Evolutionary conservation across 2,329 filamentous ascomycete species (phyloP).

Genomic region (Dothiorella sarmentorum): DNA sequence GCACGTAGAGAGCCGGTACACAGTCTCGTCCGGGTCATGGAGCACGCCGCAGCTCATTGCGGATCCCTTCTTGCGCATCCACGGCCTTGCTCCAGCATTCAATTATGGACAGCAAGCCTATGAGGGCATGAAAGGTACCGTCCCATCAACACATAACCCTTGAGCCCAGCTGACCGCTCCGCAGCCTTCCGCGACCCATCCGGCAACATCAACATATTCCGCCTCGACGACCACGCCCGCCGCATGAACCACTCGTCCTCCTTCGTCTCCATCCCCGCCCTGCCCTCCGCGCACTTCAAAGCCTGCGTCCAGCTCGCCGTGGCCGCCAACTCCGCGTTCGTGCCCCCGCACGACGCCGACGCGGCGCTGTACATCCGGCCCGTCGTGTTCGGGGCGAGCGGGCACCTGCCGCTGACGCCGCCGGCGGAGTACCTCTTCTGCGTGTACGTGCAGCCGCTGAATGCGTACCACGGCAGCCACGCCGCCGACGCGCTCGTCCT

Average conservation of each 20-base stretch:
- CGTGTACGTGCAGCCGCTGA: slow-evolving; percentile 31
- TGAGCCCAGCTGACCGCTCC: slow-evolving; percentile 17
- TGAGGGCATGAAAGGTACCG: slow-evolving; percentile 16
- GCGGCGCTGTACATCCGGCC: slow-evolving; percentile 38
- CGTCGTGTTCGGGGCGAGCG: slow-evolving; percentile 30
- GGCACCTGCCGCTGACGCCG: slow-evolving; percentile 26
- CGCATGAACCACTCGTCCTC: slow-evolving; percentile 29
- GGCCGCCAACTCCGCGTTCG: slow-evolving; percentile 27
- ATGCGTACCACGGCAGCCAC: slow-evolving; percentile 27
- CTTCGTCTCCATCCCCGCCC: slow-evolving; percentile 31
- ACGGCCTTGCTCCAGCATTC: slow-evolving; percentile 25
- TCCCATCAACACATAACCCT: background rate
- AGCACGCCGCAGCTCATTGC: slow-evolving; percentile 21
- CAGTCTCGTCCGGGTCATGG: slow-evolving; percentile 21
- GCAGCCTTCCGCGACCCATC: slow-evolving; percentile 21
- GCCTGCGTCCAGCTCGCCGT: slow-evolving; percentile 27
- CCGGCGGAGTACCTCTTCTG: slow-evolving; percentile 29
- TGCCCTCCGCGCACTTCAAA: slow-evolving; percentile 31
- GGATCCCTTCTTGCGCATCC: slow-evolving; percentile 23
- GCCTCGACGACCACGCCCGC: slow-evolving; percentile 29
- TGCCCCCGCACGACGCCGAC: slow-evolving; percentile 27
- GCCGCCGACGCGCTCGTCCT: slow-evolving; percentile 30
- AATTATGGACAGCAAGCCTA: slow-evolving; percentile 21
- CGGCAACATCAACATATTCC: slow-evolving; percentile 33
- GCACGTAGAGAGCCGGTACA: slow-evolving; percentile 24